These are phyloP conservation scores for Verticillium isaacii DNA, from an alignment of 2,329 filamentous ascomycete species.

Conservation along the genomic window DNA sequence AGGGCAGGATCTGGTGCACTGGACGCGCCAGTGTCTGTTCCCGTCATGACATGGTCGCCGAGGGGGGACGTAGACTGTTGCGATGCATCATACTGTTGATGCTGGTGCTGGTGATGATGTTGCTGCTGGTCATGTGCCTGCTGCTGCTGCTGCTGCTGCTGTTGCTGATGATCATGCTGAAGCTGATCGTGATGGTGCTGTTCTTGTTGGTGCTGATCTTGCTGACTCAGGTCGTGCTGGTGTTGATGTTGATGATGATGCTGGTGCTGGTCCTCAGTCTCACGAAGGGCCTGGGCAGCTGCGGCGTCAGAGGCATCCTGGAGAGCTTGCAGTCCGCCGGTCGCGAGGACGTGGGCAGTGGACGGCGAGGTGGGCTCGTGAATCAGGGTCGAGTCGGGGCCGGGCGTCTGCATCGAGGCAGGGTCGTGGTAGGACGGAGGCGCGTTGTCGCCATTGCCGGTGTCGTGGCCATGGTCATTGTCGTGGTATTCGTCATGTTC, in stretches of 20 bases:
- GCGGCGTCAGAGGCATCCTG: not conserved
- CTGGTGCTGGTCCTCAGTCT: slow-evolving; percentile 3
- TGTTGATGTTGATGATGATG: not conserved
- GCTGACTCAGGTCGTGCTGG: not conserved
- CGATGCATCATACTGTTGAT: slow-evolving; percentile 31
- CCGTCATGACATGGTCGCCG: not conserved
- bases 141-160: not conserved
- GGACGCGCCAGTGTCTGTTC: not conserved
- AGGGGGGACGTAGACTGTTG: slow-evolving; percentile 20
- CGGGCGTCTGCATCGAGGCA: not conserved
- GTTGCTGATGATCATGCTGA: not conserved
- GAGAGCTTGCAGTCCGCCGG: slow-evolving; percentile 2
- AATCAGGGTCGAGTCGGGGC: slow-evolving; percentile 1
- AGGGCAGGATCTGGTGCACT: slow-evolving; percentile 10
- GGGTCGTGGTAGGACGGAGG: not conserved
- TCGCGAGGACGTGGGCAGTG: not conserved
- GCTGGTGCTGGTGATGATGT: not conserved
- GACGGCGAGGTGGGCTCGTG: slow-evolving; percentile 3
- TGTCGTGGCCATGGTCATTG: not conserved
- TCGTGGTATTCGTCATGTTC: not conserved
- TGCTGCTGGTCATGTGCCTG: not conserved
- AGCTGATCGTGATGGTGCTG: not conserved
- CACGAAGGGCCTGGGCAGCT: not conserved
- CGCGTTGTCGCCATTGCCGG: not conserved
- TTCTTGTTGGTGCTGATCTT: not conserved